Conservation (phyloP, 108 stramenopile genomes). For the Skeletonema marinoi region DNA sequence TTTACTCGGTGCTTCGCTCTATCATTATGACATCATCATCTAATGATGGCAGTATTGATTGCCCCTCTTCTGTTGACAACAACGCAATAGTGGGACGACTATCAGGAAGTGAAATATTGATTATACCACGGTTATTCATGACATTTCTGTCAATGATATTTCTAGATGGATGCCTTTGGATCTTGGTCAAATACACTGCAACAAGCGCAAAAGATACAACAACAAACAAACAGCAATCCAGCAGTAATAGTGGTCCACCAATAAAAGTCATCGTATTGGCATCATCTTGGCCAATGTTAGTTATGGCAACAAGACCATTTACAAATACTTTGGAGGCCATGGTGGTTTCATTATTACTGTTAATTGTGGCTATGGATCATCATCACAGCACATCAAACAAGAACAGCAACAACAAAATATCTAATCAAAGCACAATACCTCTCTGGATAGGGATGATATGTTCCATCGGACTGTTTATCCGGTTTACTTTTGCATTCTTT, state of each 20-base stretch:
- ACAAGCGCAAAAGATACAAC: slow-evolving; percentile 13
- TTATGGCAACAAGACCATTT: slow-evolving; percentile 73
- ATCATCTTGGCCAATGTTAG: slow-evolving; percentile 69
- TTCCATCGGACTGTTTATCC: slow-evolving; percentile 68
- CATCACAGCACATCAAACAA: background rate
- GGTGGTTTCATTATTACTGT: slow-evolving; percentile 58
- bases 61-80: background rate
- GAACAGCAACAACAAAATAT: background rate
- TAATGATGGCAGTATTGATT: background rate
- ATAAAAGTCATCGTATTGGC: slow-evolving; percentile 61
- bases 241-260: slow-evolving; percentile 21
- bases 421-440: background rate
- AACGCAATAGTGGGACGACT: slow-evolving; percentile 31
- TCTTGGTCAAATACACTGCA: slow-evolving; percentile 14
- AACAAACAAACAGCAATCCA: background rate
- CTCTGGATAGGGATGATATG: slow-evolving; percentile 54
- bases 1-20: slow-evolving; percentile 38
- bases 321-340: slow-evolving; percentile 80
- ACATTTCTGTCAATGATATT: slow-evolving; percentile 57
- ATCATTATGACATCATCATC: background rate
- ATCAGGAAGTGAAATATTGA: slow-evolving; percentile 63
- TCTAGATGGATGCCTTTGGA: slow-evolving; percentile 65
- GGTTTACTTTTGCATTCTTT: slow-evolving; percentile 81
- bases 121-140: slow-evolving; percentile 73
- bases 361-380: slow-evolving; percentile 19